A percentile compares a stretch with the other conserved stretches of the same genome.
phyloP scores from a whole-genome alignment of 768 basidiomycete species.

The Trametes maxima region DNA sequence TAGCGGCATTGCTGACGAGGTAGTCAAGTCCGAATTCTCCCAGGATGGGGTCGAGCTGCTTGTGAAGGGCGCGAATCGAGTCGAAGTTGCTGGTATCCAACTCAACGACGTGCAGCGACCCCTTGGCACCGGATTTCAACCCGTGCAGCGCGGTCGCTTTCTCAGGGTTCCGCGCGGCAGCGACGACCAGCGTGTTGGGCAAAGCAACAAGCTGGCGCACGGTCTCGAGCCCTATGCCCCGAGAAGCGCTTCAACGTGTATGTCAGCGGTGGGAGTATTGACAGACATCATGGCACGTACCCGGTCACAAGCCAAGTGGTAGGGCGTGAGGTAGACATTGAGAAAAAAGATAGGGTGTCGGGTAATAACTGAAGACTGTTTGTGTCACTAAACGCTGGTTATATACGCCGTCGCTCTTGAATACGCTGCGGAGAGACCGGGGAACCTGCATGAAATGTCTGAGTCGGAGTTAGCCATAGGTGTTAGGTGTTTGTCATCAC shows the following conservation, averaged over 20 bases:
- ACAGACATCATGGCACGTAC: background rate
- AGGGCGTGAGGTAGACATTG: background rate
- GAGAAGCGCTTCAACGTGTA: slow-evolving; percentile 27
- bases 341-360: too few species aligned
- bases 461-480: too few species aligned
- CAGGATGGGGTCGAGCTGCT: slow-evolving; percentile 22
- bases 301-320: slow-evolving; percentile 2
- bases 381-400: too few species aligned
- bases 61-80: slow-evolving; percentile 30
- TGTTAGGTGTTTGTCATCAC: too few species aligned
- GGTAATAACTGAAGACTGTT: too few species aligned
- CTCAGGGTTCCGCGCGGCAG: slow-evolving; percentile 33
- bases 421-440: too few species aligned
- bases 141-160: slow-evolving; percentile 26
- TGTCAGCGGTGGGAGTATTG: background rate
- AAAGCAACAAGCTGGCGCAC: slow-evolving; percentile 29
- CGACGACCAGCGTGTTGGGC: slow-evolving; percentile 32
- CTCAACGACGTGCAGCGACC: slow-evolving; percentile 35
- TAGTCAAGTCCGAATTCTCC: background rate
- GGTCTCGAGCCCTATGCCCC: slow-evolving; percentile 36
- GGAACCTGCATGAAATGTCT: too few species aligned
- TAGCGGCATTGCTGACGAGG: background rate
- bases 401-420: too few species aligned
- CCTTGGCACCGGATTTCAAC: slow-evolving; percentile 26
- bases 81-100: slow-evolving; percentile 34